Evolutionary conservation across 2,329 filamentous ascomycete genomes (phyloP).

Genomic region (Esteya vermicola): DNA sequence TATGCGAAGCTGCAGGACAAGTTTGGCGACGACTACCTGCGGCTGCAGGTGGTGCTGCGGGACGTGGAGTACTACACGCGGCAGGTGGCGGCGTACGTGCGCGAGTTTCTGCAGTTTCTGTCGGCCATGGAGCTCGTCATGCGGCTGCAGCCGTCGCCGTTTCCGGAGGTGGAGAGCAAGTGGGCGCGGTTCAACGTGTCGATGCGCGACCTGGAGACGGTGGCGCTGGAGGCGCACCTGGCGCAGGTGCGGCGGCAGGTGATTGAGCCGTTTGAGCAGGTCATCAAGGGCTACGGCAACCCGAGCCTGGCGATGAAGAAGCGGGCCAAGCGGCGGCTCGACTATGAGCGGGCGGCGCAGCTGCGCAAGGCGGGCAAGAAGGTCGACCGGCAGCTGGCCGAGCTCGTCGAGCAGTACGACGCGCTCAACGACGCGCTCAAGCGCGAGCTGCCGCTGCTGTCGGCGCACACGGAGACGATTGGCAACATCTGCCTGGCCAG

Average conservation of each 20-base stretch:
- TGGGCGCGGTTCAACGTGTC: conserved; percentile 86
- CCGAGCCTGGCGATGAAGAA: conserved; percentile 88
- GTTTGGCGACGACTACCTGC: conserved; percentile 84
- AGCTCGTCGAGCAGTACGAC: conserved; percentile 77
- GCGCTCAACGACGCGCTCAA: conserved; percentile 88
- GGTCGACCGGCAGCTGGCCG: conserved; percentile 69
- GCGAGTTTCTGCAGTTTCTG: conserved; percentile 67
- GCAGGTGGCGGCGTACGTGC: conserved; percentile 66
- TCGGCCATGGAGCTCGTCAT: conserved; percentile 74
- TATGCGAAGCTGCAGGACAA: conserved; percentile 73
- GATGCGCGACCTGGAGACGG: conserved; percentile 71
- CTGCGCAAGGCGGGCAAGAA: conserved; percentile 72
- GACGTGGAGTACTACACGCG: conserved; percentile 89
- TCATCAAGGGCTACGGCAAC: conserved; percentile 48
- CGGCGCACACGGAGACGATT: conserved; percentile 64
- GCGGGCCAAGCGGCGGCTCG: conserved; percentile 78
- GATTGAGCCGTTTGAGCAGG: conserved; percentile 47
- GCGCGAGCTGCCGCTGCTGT: conserved; percentile 78
- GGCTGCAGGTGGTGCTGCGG: conserved; percentile 79
- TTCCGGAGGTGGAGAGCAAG: conserved; percentile 81
- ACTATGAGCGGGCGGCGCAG: conserved; percentile 71
- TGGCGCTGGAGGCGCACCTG: conserved; percentile 57
- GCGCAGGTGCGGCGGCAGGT: conserved; percentile 63
- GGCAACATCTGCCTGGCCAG: conserved; percentile 72
- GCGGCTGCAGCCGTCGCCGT: conserved; percentile 52